Conservation (phyloP, 2,329 filamentous ascomycete genomes). For the Diaporthe sp. region DNA sequence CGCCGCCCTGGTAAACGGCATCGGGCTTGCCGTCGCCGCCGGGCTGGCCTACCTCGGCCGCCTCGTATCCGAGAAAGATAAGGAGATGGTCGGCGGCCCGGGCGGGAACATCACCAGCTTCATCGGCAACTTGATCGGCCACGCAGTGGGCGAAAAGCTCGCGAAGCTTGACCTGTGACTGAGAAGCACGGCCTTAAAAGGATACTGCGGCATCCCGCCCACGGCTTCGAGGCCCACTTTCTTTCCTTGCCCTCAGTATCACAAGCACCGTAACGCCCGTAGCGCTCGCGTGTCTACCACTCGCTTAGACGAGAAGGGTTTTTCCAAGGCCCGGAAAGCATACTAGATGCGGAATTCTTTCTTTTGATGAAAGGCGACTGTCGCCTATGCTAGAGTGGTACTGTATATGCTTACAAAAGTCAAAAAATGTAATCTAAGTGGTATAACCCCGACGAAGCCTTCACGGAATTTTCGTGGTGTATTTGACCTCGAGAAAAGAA, state of each 20-base stretch:
- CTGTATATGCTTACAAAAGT: conserved; percentile 2
- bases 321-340: too few species aligned
- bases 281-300: not conserved
- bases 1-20: conserved; percentile 13
- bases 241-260: not conserved
- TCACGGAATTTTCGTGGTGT: too few species aligned
- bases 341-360: not conserved
- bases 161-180: not conserved
- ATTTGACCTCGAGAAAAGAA: not conserved
- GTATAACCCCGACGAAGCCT: not conserved
- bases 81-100: conserved; percentile 2
- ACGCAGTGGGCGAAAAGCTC: not conserved
- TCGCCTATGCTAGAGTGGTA: not conserved
- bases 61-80: conserved; percentile 23
- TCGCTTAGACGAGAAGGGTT: not conserved
- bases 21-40: conserved; percentile 17
- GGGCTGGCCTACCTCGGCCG: conserved; percentile 31
- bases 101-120: not conserved
- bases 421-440: not conserved
- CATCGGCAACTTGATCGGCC: not conserved
- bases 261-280: too few species aligned
- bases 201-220: not conserved
- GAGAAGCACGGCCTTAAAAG: too few species aligned
- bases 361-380: not conserved
- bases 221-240: not conserved